Percentiles rank a stretch among this genome's conserved stretches.
These are phyloP conservation scores for Tolypocladium ophioglossoides DNA, from an alignment of 2,329 filamentous ascomycete species.

Conservation along the genomic window DNA sequence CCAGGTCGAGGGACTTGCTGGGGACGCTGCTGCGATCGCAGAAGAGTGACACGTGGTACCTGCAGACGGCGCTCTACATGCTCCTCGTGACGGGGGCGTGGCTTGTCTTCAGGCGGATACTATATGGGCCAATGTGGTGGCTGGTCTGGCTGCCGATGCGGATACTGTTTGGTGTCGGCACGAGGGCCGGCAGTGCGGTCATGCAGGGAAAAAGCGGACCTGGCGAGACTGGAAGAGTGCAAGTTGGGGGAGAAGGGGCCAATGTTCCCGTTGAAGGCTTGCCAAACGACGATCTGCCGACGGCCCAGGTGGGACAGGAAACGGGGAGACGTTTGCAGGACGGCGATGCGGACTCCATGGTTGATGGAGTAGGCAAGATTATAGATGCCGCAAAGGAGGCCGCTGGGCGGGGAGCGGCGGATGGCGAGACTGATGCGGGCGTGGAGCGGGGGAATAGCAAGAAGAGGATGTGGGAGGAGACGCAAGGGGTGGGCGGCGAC, in stretches of 20 bases:
- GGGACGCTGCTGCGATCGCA: slow-evolving; percentile 73
- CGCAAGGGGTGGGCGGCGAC: slow-evolving; percentile 12
- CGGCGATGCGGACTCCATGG: slow-evolving; percentile 26
- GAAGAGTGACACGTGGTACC: slow-evolving; percentile 97
- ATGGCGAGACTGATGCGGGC: slow-evolving; percentile 5
- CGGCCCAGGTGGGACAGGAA: slow-evolving; percentile 30
- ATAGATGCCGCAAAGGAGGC: slow-evolving; percentile 33
- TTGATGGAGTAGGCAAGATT: slow-evolving; percentile 44
- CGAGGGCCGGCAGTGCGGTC: slow-evolving; percentile 44
- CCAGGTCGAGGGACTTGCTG: slow-evolving; percentile 63
- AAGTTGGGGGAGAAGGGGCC: slow-evolving; percentile 10
- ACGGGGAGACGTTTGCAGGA: slow-evolving; percentile 11
- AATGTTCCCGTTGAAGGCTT: neutral
- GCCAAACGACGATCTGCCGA: slow-evolving; percentile 36
- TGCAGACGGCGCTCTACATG: slow-evolving; percentile 81
- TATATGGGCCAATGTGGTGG: slow-evolving; percentile 90
- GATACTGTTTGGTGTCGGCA: slow-evolving; percentile 47
- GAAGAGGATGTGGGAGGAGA: slow-evolving; percentile 19
- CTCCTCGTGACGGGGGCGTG: slow-evolving; percentile 68
- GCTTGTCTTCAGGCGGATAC: slow-evolving; percentile 72
- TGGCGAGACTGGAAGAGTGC: slow-evolving; percentile 16
- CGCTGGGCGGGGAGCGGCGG: slow-evolving; percentile 14
- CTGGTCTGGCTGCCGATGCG: slow-evolving; percentile 75
- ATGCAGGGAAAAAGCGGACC: slow-evolving; percentile 21
- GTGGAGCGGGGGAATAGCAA: slow-evolving; percentile 13